A percentile compares a stretch with the other conserved stretches of the same genome.
Evolutionary conservation across 495 filamentous ascomycete species (phyloP).

Genomic region (Durotheca rogersii): DNA sequence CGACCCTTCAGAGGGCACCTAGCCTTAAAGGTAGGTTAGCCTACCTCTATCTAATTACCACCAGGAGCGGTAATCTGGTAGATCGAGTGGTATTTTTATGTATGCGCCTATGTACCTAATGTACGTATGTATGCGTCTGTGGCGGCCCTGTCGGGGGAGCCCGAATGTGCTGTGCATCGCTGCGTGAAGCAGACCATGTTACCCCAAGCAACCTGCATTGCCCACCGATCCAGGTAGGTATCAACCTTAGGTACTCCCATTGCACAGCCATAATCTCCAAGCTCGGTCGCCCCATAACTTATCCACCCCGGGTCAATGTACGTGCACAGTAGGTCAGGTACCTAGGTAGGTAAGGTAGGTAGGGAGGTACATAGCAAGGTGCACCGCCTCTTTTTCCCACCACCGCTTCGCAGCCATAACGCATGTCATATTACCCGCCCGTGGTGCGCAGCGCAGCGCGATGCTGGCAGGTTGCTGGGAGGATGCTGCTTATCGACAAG

Average conservation of each 20-base stretch:
- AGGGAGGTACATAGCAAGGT: slow-evolving; percentile 2
- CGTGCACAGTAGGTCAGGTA: not conserved
- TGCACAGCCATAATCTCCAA: slow-evolving; percentile 18
- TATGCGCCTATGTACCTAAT: no score
- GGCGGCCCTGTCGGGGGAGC: no score
- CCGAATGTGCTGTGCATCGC: no score
- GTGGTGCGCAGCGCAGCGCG: slow-evolving; percentile 8
- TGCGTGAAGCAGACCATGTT: no score
- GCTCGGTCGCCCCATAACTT: not conserved
- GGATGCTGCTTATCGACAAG: no score
- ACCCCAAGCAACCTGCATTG: not conserved
- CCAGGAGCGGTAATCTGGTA: no score
- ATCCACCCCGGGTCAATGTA: not conserved
- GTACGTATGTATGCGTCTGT: no score
- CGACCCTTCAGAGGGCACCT: no score
- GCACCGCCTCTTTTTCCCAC: slow-evolving; percentile 27
- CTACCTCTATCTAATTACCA: no score
- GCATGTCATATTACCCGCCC: slow-evolving; percentile 24
- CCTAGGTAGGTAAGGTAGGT: not conserved
- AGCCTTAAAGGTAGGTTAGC: no score
- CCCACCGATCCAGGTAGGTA: not conserved
- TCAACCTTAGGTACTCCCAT: no score
- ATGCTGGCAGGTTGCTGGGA: slow-evolving; percentile 5
- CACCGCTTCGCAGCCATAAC: slow-evolving; percentile 14
- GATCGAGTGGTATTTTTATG: no score